Evolutionary conservation across 192 early-diverging fungal species (phyloP).

Genomic region (Allomyces macrogynus): DNA sequence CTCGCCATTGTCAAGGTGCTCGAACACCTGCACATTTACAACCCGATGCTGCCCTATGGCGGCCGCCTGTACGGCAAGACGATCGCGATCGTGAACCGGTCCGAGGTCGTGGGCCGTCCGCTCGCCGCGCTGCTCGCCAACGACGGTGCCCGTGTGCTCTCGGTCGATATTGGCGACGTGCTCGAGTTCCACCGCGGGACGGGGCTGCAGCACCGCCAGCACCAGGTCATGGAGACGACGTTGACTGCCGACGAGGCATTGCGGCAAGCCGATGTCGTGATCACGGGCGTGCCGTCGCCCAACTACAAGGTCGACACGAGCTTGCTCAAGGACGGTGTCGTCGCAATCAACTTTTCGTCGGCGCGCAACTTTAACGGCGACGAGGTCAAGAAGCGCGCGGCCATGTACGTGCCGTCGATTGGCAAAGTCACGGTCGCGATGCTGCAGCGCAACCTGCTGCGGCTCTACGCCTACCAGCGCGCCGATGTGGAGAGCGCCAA

Average conservation of each 20-base stretch:
- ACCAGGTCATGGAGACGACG: conserved; percentile 43
- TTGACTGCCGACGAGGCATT: conserved; percentile 60
- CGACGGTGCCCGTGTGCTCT: conserved; percentile 93
- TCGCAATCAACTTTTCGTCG: conserved; percentile 96
- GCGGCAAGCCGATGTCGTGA: conserved; percentile 81
- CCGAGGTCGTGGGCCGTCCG: conserved; percentile 92
- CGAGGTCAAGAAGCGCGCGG: conserved; percentile 75
- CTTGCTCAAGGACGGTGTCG: conserved; percentile 87
- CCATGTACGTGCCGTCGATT: conserved; percentile 86
- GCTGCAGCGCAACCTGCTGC: conserved; percentile 86
- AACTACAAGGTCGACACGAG: conserved; percentile 69
- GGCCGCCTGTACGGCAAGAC: conserved; percentile 83
- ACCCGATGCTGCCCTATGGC: conserved; percentile 68
- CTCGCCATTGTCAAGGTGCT: conserved; percentile 88
- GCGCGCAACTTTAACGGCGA: conserved; percentile 78
- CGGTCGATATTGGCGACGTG: conserved; percentile 77
- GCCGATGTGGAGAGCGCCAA: background rate
- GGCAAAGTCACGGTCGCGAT: conserved; percentile 98
- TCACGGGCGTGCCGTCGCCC: conserved; percentile 83
- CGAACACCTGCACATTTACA: conserved; percentile 89
- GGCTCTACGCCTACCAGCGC: conserved; percentile 55
- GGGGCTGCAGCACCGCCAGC: conserved; percentile 39
- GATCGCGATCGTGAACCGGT: conserved; percentile 86
- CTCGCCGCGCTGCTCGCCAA: conserved; percentile 91
- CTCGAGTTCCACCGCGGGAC: conserved; percentile 53